A percentile compares a stretch with the other conserved stretches of the same genome.
Conservation (phyloP, 768 basidiomycete species). For the Rhodotorula diobovata region DNA sequence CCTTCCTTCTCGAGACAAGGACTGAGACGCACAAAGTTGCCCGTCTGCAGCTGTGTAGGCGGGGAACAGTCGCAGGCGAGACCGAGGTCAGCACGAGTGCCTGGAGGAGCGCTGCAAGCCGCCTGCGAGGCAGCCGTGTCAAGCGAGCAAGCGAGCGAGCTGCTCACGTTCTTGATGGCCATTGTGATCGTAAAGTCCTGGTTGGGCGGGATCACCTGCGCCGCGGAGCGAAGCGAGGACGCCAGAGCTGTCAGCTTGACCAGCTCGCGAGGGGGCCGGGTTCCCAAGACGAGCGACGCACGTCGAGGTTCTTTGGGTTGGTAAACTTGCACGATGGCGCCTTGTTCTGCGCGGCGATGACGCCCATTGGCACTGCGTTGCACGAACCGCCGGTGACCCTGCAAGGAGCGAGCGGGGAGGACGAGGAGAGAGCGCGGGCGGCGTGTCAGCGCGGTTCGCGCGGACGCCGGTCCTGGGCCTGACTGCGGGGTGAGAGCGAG, state of each 20-base stretch:
- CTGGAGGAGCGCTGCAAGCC: too few relatives aligned
- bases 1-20: background rate
- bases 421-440: background rate
- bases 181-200: conserved; percentile 56
- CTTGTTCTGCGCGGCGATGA: conserved; percentile 54
- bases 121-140: too few relatives aligned
- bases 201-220: conserved; percentile 51
- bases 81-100: conserved; percentile 42
- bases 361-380: conserved; percentile 60
- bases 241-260: too few relatives aligned
- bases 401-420: conserved; percentile 19
- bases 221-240: too few relatives aligned
- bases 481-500: background rate
- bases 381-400: conserved; percentile 55
- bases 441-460: too few relatives aligned
- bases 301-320: conserved; percentile 51
- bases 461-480: too few relatives aligned
- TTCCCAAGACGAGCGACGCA: conserved; percentile 26
- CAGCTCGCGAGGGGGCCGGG: background rate
- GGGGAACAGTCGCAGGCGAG: too few relatives aligned
- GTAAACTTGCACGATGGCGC: conserved; percentile 56
- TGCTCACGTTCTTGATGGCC: conserved; percentile 48
- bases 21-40: conserved; percentile 56
- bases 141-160: background rate
- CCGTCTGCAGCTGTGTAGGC: conserved; percentile 45